These are phyloP conservation scores for Colletotrichum sp. DNA, from an alignment of 2,329 filamentous ascomycete species.

Conservation along the genomic window DNA sequence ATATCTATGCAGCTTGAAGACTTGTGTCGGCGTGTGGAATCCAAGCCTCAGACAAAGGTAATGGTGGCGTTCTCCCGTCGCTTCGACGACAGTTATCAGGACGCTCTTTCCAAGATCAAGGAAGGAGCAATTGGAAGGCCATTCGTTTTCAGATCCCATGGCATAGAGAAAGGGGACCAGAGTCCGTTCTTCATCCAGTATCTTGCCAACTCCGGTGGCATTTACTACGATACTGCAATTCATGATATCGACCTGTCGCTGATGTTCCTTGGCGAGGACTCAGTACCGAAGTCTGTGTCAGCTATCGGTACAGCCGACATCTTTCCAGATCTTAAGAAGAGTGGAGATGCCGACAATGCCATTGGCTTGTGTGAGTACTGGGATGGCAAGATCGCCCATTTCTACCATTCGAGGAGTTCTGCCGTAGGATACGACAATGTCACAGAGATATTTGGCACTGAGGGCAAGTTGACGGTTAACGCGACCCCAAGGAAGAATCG, in stretches of 20 bases:
- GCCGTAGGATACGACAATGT: constrained; percentile 45
- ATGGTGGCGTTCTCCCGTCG: constrained; percentile 35
- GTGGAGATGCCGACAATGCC: constrained; percentile 44
- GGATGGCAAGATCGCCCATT: constrained; percentile 47
- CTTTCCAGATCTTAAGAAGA: not conserved
- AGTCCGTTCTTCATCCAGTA: constrained; percentile 72
- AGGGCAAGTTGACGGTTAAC: constrained; percentile 40
- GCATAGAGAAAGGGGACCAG: constrained; percentile 68
- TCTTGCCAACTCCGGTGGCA: constrained; percentile 67
- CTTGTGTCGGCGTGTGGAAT: not conserved
- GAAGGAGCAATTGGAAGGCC: constrained; percentile 62
- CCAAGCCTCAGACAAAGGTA: constrained; percentile 61
- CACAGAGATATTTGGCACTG: constrained; percentile 46
- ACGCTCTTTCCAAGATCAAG: constrained; percentile 57
- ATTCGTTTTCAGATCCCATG: constrained; percentile 66
- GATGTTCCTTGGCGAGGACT: not conserved
- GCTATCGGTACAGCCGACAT: not conserved
- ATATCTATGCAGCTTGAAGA: not conserved
- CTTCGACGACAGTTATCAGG: constrained; percentile 70
- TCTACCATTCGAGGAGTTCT: constrained; percentile 46
- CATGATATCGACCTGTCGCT: constrained; percentile 59
- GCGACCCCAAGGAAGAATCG: constrained; percentile 28
- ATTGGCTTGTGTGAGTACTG: constrained; percentile 48
- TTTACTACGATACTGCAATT: constrained; percentile 74
- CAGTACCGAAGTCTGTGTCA: not conserved